Conservation (phyloP, 345 rosid genomes). For the Conringia planisiliqua region DNA sequence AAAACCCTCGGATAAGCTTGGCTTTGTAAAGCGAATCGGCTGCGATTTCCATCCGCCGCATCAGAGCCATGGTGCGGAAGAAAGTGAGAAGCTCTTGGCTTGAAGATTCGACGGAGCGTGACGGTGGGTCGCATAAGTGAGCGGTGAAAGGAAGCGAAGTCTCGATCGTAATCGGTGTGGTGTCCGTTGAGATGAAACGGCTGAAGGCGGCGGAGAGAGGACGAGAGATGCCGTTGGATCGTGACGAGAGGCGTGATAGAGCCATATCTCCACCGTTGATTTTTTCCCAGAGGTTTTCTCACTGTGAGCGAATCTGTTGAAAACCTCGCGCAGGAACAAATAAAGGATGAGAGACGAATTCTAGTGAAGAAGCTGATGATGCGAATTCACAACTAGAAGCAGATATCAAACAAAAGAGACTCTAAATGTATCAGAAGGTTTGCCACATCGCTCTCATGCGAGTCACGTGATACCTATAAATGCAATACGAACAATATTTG, state of each 20-base stretch:
- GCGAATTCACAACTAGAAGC: neutral
- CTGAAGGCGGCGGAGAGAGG: slow-evolving; percentile 41
- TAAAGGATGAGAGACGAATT: neutral
- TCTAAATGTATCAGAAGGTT: neutral
- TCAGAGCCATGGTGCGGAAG: slow-evolving; percentile 78
- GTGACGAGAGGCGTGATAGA: slow-evolving; percentile 46
- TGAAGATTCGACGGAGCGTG: slow-evolving; percentile 72
- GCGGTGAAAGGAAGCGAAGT: slow-evolving; percentile 84
- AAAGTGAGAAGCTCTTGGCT: slow-evolving; percentile 63
- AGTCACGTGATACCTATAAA: neutral
- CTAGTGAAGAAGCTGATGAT: neutral
- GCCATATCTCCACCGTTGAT: slow-evolving; percentile 45
- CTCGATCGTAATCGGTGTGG: slow-evolving; percentile 72
- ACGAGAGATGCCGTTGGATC: slow-evolving; percentile 38
- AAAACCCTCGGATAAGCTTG: slow-evolving; percentile 96
- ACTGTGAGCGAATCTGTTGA: slow-evolving; percentile 16
- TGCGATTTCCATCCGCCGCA: slow-evolving; percentile 98
- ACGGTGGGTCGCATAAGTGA: slow-evolving; percentile 79
- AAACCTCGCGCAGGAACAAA: neutral
- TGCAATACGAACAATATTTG: neutral
- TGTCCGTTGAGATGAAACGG: slow-evolving; percentile 69
- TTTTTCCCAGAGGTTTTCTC: neutral
- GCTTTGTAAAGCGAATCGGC: slow-evolving; percentile 97
- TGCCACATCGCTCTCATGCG: neutral
- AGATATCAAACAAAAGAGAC: neutral